phyloP scores from a whole-genome alignment of 768 basidiomycete genomes.

The Ephemerocybe angulata region DNA sequence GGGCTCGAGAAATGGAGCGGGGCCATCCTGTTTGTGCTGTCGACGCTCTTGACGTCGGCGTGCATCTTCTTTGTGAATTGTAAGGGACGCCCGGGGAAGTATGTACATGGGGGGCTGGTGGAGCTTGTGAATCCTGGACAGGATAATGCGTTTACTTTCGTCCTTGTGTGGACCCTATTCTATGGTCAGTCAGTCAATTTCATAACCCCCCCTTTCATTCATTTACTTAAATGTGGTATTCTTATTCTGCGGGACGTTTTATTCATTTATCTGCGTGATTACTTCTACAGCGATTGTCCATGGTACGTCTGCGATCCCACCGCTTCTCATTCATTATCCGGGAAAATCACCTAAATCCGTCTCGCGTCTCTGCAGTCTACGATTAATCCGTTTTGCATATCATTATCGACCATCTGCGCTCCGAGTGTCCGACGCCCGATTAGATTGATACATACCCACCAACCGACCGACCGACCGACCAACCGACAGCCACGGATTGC shows the following conservation, averaged over 20 bases:
- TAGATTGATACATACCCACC: too few species aligned
- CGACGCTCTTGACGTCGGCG: constrained; percentile 64
- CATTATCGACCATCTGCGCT: too few species aligned
- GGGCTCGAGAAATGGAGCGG: constrained; percentile 84
- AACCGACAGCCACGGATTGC: too few species aligned
- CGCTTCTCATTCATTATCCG: constrained; percentile 1
- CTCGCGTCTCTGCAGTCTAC: constrained; percentile 19
- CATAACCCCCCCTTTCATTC: constrained; percentile 5
- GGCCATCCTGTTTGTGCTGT: constrained; percentile 70
- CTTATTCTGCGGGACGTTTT: background rate
- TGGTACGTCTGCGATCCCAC: constrained; percentile 31
- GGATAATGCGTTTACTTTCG: constrained; percentile 87
- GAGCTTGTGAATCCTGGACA: constrained; percentile 82
- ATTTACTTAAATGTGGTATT: background rate
- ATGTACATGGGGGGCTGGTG: constrained; percentile 56
- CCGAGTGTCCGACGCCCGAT: too few species aligned
- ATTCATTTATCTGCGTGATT: too few species aligned
- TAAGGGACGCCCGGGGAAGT: constrained; percentile 58
- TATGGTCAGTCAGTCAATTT: constrained; percentile 71
- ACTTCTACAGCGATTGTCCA: constrained; percentile 42
- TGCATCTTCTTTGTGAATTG: constrained; percentile 71
- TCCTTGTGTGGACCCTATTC: constrained; percentile 91
- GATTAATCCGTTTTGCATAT: too few species aligned
- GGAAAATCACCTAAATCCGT: background rate
- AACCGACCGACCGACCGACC: too few species aligned